phyloP scores from a whole-genome alignment of 106 monocot genomes.

The Dioscorea dumetorum region DNA sequence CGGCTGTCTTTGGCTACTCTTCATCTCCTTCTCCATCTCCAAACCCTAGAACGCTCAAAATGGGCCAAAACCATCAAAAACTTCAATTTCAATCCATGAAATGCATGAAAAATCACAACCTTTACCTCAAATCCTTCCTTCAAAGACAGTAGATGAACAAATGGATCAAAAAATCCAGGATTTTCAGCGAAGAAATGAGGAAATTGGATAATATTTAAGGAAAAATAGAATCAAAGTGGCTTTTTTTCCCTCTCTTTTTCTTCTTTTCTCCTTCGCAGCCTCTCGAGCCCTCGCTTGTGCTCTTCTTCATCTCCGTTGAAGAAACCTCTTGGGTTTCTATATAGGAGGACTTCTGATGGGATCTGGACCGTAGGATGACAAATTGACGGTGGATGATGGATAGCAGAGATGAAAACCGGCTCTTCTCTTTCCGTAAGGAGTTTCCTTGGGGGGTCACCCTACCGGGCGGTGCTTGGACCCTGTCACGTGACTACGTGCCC shows the following conservation, averaged over 20 bases:
- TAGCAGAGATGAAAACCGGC: background rate
- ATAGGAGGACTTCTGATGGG: background rate
- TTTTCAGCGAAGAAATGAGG: background rate
- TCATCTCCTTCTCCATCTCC: slow-evolving; percentile 22
- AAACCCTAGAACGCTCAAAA: background rate
- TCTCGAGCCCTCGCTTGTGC: background rate
- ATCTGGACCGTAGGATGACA: background rate
- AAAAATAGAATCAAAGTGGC: background rate
- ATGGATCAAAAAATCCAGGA: background rate
- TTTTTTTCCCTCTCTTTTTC: background rate
- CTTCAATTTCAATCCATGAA: too few relatives aligned
- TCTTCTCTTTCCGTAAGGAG: background rate
- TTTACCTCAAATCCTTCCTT: background rate
- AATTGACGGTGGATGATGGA: background rate
- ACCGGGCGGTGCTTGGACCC: background rate
- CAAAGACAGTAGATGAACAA: background rate
- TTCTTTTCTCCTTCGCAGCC: background rate
- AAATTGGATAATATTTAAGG: background rate
- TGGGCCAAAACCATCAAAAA: background rate
- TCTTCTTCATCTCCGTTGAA: background rate
- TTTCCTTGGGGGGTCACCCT: background rate
- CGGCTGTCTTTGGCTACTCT: slow-evolving; percentile 1
- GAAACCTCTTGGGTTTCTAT: background rate
- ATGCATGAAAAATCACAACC: background rate
- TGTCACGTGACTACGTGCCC: slow-evolving; percentile 2